A percentile compares a stretch with the other conserved stretches of the same genome.
These are phyloP conservation scores for Brassica napus DNA, from an alignment of 345 rosid genomes.

Conservation along the genomic window DNA sequence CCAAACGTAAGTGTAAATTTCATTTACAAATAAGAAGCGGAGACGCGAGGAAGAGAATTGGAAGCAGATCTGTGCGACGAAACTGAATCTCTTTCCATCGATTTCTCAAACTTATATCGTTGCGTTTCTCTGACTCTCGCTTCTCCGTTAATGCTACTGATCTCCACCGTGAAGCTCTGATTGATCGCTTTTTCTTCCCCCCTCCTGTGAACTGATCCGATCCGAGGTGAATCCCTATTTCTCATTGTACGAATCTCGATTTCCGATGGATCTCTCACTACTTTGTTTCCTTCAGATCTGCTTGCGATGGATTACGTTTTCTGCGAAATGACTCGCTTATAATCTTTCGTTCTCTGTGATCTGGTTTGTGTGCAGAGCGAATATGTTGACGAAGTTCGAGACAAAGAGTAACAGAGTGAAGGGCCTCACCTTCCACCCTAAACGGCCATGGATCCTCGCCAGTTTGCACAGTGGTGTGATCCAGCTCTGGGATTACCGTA, in stretches of 20 bases:
- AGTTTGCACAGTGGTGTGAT: conserved; percentile 97
- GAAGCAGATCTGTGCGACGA: conserved; percentile 36
- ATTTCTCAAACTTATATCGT: not conserved
- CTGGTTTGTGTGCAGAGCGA: conserved; percentile 15
- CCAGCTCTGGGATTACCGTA: conserved; percentile 96
- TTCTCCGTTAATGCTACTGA: conserved; percentile 29
- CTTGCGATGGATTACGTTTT: not conserved
- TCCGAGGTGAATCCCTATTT: conserved; percentile 52
- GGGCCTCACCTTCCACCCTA: conserved; percentile 86
- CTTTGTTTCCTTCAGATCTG: not conserved
- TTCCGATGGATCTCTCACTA: not conserved
- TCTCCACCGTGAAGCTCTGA: conserved; percentile 19
- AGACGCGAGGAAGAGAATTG: conserved; percentile 8
- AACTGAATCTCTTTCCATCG: conserved; percentile 29
- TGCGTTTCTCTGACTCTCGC: not conserved
- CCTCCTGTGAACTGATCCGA: conserved; percentile 43
- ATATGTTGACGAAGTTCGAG: conserved; percentile 90
- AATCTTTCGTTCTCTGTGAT: conserved; percentile 17
- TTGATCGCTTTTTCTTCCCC: conserved; percentile 19
- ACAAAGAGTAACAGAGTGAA: conserved; percentile 96
- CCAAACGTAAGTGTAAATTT: not conserved
- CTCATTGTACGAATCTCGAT: not conserved
- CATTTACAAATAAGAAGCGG: conserved; percentile 1
- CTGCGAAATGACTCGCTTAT: not conserved
- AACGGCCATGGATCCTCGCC: conserved; percentile 94